Conservation (phyloP, 257 asterid species). For the Echium plantagineum region DNA sequence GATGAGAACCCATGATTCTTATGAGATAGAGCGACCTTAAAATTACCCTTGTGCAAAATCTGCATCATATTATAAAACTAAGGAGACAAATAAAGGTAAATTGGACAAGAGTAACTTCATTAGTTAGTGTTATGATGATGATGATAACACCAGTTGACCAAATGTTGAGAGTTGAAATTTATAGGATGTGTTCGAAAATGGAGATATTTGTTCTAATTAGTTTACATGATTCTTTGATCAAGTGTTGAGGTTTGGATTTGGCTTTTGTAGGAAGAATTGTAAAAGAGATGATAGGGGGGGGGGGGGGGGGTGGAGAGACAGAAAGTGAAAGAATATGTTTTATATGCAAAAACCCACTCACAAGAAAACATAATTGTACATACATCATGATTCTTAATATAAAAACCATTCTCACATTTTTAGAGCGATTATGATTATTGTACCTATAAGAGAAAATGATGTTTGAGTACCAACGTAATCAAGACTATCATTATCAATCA, state of each 20-base stretch:
- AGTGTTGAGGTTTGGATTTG: neutral
- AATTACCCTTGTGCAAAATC: neutral
- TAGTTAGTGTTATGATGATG: neutral
- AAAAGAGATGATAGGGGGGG: too few species aligned
- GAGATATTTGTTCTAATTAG: neutral
- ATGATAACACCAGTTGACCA: neutral
- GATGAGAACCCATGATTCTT: too few species aligned
- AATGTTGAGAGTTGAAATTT: too few species aligned
- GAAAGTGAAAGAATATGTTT: neutral
- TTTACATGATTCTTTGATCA: neutral
- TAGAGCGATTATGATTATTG: too few species aligned
- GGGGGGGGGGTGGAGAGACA: neutral
- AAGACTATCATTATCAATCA: too few species aligned
- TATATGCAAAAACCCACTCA: neutral
- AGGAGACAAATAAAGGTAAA: neutral
- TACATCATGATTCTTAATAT: too few species aligned
- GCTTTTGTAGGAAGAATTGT: neutral
- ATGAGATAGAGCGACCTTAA: too few species aligned
- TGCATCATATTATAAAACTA: neutral
- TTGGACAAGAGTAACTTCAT: neutral
- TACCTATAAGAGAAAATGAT: too few species aligned
- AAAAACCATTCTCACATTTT: too few species aligned
- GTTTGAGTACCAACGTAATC: too few species aligned
- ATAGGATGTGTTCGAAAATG: neutral
- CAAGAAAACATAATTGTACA: neutral